These are phyloP conservation scores for Trichoderma reesei DNA, from an alignment of 495 filamentous ascomycete genomes.

Conservation along the genomic window DNA sequence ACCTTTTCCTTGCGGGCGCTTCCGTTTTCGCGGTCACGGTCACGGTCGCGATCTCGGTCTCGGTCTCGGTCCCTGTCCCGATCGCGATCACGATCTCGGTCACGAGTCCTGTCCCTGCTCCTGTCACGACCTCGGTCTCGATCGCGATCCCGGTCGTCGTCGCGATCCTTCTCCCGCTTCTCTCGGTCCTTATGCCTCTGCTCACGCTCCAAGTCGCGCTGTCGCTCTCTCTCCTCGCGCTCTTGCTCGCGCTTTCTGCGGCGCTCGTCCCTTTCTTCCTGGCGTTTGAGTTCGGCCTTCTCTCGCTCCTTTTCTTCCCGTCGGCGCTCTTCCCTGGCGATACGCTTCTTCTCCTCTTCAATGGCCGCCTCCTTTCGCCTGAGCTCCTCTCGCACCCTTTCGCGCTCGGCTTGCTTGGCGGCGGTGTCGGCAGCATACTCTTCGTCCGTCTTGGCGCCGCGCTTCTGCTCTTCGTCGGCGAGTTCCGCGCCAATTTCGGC, in stretches of 20 bases:
- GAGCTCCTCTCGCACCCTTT: conserved; percentile 54
- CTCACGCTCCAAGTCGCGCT: conserved; percentile 28
- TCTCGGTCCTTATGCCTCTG: conserved; percentile 25
- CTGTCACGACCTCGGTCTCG: conserved; percentile 9
- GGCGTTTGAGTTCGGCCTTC: conserved; percentile 47
- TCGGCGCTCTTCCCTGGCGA: conserved; percentile 53
- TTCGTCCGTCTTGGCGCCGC: conserved; percentile 71
- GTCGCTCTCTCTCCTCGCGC: conserved; percentile 46
- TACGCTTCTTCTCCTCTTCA: conserved; percentile 57
- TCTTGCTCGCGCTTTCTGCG: conserved; percentile 49
- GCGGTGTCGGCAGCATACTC: conserved; percentile 67
- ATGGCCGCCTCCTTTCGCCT: conserved; percentile 50
- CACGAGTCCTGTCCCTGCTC: conserved; percentile 24
- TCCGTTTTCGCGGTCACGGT: conserved; percentile 24
- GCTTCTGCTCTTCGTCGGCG: conserved; percentile 55
- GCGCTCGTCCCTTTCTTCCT: conserved; percentile 46
- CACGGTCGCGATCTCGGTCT: conserved; percentile 23
- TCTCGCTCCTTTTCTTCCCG: conserved; percentile 46
- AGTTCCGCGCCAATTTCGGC: conserved; percentile 66
- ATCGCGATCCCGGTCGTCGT: conserved; percentile 18
- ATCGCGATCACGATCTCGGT: conserved; percentile 26
- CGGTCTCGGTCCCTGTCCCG: conserved; percentile 26
- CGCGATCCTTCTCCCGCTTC: conserved; percentile 19
- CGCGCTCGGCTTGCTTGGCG: conserved; percentile 53
- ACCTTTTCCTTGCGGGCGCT: conserved; percentile 16